Conservation (phyloP, 75 land plant species). For the Gnetum montanum region DNA sequence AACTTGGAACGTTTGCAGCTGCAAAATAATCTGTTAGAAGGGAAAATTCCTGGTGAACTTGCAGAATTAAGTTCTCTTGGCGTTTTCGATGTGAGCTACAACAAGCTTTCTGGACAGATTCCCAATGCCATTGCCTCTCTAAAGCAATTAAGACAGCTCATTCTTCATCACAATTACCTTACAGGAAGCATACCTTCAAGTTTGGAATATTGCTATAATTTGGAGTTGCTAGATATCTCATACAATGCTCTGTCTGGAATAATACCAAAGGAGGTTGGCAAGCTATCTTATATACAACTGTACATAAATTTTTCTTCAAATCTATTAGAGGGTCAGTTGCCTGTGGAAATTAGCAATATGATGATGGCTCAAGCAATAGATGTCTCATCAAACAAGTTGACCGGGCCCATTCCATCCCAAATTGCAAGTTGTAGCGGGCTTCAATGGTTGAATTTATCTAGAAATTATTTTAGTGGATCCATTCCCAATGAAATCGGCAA, state of each 20-base stretch:
- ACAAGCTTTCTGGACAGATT: slow-evolving; percentile 5
- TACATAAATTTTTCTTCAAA: slow-evolving; percentile 18
- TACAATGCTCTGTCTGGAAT: slow-evolving; percentile 19
- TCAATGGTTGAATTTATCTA: slow-evolving; percentile 9
- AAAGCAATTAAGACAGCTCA: slow-evolving; percentile 13
- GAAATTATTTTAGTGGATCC: slow-evolving; percentile 18
- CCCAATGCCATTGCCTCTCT: slow-evolving; percentile 14
- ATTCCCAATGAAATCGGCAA: slow-evolving; percentile 15
- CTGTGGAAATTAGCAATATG: slow-evolving; percentile 11
- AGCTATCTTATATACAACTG: slow-evolving; percentile 6
- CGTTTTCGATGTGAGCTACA: not conserved
- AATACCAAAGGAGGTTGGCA: slow-evolving; percentile 13
- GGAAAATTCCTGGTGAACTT: slow-evolving; percentile 20
- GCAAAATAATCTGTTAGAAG: slow-evolving; percentile 18
- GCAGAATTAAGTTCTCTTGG: slow-evolving; percentile 15
- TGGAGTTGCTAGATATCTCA: slow-evolving; percentile 12
- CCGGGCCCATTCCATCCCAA: slow-evolving; percentile 16
- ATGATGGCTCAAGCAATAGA: slow-evolving; percentile 11
- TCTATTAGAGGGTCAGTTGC: slow-evolving; percentile 16
- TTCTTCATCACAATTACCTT: slow-evolving; percentile 26
- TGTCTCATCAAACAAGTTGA: slow-evolving; percentile 13
- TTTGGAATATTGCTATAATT: slow-evolving; percentile 11
- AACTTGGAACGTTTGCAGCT: slow-evolving; percentile 2
- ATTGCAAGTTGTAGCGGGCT: slow-evolving; percentile 15
- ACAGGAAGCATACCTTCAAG: slow-evolving; percentile 24